These are phyloP conservation scores for Coemansia sp. DNA, from an alignment of 192 early-diverging fungal species.

Conservation along the genomic window DNA sequence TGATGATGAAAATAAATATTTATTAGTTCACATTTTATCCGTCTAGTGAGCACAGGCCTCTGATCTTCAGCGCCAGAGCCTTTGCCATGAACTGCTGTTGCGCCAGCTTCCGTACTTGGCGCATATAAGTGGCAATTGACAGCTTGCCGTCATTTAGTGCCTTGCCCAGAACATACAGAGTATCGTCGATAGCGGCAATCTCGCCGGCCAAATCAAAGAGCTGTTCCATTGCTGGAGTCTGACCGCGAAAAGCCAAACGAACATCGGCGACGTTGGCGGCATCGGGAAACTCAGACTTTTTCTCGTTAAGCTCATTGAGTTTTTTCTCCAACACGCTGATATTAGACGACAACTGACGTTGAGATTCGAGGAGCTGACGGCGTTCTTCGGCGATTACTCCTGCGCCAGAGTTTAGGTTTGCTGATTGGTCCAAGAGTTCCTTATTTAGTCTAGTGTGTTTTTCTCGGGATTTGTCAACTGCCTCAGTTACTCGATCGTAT, in stretches of 20 bases:
- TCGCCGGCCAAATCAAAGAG: constrained; percentile 87
- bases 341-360: constrained; percentile 67
- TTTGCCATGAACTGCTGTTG: constrained; percentile 91
- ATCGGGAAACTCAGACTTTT: constrained; percentile 48
- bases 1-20: neutral
- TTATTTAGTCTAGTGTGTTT: constrained; percentile 66
- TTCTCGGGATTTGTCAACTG: constrained; percentile 63
- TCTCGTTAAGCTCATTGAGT: constrained; percentile 58
- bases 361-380: constrained; percentile 59
- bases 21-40: neutral
- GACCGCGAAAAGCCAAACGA: constrained; percentile 35
- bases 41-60: constrained; percentile 37
- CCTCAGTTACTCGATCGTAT: constrained; percentile 61
- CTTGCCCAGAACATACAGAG: constrained; percentile 79
- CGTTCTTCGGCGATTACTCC: constrained; percentile 65
- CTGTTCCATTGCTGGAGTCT: constrained; percentile 58
- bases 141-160: constrained; percentile 79
- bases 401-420: constrained; percentile 74
- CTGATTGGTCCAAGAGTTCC: constrained; percentile 65
- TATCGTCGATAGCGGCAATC: constrained; percentile 88
- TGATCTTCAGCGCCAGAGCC: constrained; percentile 73
- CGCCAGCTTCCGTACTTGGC: constrained; percentile 78
- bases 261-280: constrained; percentile 24
- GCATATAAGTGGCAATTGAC: constrained; percentile 75
- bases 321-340: constrained; percentile 67